Conservation (phyloP, 2,329 filamentous ascomycete species). For the Diatrype stigma region DNA sequence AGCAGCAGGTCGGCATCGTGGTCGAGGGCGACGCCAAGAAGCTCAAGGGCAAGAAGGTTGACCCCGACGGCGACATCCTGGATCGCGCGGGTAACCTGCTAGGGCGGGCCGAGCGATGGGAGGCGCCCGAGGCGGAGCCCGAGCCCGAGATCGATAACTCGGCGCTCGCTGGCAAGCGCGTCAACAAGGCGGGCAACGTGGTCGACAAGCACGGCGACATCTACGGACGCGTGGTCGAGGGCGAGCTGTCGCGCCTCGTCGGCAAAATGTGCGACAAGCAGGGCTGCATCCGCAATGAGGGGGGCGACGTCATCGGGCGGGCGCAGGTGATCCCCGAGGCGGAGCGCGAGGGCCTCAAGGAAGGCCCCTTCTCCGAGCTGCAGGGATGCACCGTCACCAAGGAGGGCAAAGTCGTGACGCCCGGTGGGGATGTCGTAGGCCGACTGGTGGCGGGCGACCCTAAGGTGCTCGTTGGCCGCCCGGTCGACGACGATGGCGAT, state of each 20-base stretch:
- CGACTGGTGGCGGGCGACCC: conserved; percentile 65
- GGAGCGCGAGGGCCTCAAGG: conserved; percentile 58
- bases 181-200: conserved; percentile 66
- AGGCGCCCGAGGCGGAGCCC: conserved; percentile 44
- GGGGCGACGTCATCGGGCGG: conserved; percentile 65
- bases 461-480: conserved; percentile 67
- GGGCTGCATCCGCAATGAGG: conserved; percentile 68
- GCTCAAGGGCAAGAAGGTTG: conserved; percentile 61
- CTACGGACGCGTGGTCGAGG: conserved; percentile 64
- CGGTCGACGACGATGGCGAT: conserved; percentile 78
- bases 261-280: conserved; percentile 69
- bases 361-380: conserved; percentile 66
- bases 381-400: conserved; percentile 62
- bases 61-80: conserved; percentile 65
- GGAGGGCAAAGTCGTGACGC: conserved; percentile 64
- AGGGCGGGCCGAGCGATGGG: conserved; percentile 65
- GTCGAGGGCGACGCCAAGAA: conserved; percentile 61
- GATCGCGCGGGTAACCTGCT: conserved; percentile 65
- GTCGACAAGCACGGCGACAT: conserved; percentile 52
- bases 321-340: conserved; percentile 65
- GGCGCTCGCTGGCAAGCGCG: conserved; percentile 62
- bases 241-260: conserved; percentile 57
- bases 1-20: conserved; percentile 55
- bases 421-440: conserved; percentile 67
- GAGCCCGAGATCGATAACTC: conserved; percentile 55